phyloP scores from a whole-genome alignment of 2,329 filamentous ascomycete species.

The Bipolaris bicolor region DNA sequence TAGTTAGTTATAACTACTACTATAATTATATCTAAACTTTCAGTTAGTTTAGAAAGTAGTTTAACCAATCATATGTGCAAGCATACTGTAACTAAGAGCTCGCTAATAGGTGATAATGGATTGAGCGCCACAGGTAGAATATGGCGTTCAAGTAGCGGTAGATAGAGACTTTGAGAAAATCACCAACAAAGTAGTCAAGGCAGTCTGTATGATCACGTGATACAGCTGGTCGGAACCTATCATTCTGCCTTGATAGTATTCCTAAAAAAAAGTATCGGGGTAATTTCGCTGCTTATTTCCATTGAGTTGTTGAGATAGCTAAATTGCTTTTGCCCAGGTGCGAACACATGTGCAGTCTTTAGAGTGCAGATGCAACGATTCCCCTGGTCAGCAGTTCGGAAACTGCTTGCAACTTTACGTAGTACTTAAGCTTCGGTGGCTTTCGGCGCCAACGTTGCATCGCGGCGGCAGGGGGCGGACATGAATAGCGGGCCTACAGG shows the following conservation, averaged over 20 bases:
- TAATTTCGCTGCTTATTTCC: background rate
- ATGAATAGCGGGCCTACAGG: constrained; percentile 6
- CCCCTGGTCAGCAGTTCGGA: background rate
- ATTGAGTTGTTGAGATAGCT: background rate
- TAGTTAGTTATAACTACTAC: too few species aligned
- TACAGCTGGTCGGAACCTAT: background rate
- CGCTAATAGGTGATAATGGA: too few species aligned
- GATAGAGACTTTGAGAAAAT: background rate
- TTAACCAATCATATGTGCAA: too few species aligned
- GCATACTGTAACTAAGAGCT: too few species aligned
- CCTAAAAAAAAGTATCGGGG: background rate
- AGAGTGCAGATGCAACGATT: constrained; percentile 1
- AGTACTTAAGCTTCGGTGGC: background rate
- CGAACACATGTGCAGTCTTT: background rate
- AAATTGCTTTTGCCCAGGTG: constrained; percentile 1
- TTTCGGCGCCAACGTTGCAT: constrained; percentile 1
- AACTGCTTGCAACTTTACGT: background rate
- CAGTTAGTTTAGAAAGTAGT: too few species aligned
- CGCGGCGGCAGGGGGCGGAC: constrained; percentile 9
- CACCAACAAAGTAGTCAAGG: background rate
- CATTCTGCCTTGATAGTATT: background rate
- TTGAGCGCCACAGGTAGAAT: background rate
- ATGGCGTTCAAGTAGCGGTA: constrained; percentile 4
- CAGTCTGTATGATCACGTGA: background rate
- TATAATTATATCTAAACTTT: too few species aligned